These are phyloP conservation scores for Suillus discolor DNA, from an alignment of 768 basidiomycete genomes.

Conservation along the genomic window DNA sequence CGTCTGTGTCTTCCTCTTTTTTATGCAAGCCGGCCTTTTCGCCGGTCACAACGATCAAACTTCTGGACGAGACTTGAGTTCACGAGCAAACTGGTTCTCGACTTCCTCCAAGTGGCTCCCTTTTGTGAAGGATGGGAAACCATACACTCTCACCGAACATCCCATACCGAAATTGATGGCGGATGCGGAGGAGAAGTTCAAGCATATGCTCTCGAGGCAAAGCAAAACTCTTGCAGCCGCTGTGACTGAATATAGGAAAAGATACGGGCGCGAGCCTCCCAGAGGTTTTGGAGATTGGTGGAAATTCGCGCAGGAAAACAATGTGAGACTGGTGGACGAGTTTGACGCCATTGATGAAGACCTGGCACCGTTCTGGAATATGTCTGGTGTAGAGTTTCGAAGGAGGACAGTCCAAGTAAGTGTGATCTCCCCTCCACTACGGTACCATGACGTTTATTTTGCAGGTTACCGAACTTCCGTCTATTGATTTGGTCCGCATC, in stretches of 20 bases:
- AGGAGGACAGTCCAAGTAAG: constrained; percentile 60
- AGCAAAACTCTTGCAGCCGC: constrained; percentile 80
- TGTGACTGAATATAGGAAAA: constrained; percentile 75
- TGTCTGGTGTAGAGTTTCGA: constrained; percentile 74
- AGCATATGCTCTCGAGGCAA: constrained; percentile 67
- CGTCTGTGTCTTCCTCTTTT: constrained; percentile 44
- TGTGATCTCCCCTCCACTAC: constrained; percentile 1
- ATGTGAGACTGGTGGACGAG: constrained; percentile 85
- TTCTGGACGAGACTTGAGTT: background rate
- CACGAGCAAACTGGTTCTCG: constrained; percentile 17
- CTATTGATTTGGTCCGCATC: constrained; percentile 86
- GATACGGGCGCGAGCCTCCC: constrained; percentile 82
- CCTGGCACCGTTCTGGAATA: constrained; percentile 80
- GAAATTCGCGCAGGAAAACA: constrained; percentile 70
- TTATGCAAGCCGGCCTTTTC: constrained; percentile 53
- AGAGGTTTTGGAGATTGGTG: constrained; percentile 93
- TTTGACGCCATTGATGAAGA: constrained; percentile 82
- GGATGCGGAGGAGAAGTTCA: constrained; percentile 77
- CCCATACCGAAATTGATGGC: constrained; percentile 87
- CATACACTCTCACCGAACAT: constrained; percentile 46
- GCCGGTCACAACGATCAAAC: constrained; percentile 35
- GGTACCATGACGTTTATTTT: background rate
- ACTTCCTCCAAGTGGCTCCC: constrained; percentile 25
- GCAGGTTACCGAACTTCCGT: constrained; percentile 77
- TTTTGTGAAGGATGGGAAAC: constrained; percentile 14